These are phyloP conservation scores for Hypoxylon rubiginosum DNA, from an alignment of 2,329 filamentous ascomycete genomes.

Conservation along the genomic window DNA sequence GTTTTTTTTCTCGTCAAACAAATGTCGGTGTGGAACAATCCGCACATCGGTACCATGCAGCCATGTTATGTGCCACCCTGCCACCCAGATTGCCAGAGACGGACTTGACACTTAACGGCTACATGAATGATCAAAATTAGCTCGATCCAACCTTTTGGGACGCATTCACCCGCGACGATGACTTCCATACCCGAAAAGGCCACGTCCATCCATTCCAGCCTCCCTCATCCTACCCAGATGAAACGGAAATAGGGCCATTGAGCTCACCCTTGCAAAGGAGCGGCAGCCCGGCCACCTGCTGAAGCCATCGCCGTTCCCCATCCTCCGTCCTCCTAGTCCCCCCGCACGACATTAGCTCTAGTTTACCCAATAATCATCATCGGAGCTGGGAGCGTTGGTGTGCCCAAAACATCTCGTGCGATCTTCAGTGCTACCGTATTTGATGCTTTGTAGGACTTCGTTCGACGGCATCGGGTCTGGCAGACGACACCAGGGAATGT, in stretches of 20 bases:
- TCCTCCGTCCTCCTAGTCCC: not conserved
- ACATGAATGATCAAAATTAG: conserved; percentile 3
- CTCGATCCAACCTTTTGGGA: not conserved
- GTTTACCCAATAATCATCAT: conserved; percentile 6
- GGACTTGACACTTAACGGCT: not conserved
- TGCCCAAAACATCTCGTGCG: conserved; percentile 10
- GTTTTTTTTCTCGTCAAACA: not conserved
- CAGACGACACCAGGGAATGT: conserved; percentile 12
- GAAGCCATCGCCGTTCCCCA: conserved; percentile 1
- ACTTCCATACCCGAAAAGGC: not conserved
- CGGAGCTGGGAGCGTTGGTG: conserved; percentile 10
- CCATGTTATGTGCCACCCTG: not conserved
- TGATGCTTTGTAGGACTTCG: conserved; percentile 15
- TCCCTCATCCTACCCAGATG: conserved; percentile 2
- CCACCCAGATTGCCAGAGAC: not conserved
- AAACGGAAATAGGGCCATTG: conserved; percentile 5
- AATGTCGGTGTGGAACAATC: conserved; percentile 19
- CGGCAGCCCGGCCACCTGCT: conserved; percentile 18
- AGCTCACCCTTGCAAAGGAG: conserved; percentile 5
- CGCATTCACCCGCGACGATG: not conserved
- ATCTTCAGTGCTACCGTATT: conserved; percentile 24
- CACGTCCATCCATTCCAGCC: conserved; percentile 5
- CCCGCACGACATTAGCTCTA: conserved; percentile 6
- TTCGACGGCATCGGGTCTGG: conserved; percentile 24
- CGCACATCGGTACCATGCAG: not conserved